Conservation (phyloP, 2,329 filamentous ascomycete species). For the Thelonectria rubi region DNA sequence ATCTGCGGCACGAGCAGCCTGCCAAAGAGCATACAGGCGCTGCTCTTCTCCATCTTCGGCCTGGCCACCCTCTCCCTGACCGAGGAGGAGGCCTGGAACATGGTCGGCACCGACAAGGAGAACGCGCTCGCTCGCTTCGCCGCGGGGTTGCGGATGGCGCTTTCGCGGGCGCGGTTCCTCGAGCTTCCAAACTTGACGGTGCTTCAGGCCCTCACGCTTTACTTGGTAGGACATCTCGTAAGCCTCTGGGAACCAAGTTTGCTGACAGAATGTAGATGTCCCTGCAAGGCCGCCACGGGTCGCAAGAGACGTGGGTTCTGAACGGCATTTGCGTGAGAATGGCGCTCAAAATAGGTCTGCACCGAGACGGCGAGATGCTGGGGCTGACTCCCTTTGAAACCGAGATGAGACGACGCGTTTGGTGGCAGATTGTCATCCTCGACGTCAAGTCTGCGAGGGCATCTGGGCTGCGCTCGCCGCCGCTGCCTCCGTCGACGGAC, state of each 20-base stretch:
- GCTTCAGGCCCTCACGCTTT: slow-evolving; percentile 17
- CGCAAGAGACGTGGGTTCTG: slow-evolving; percentile 13
- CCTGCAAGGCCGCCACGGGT: slow-evolving; percentile 9
- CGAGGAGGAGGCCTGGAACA: slow-evolving; percentile 4
- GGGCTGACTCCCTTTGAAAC: slow-evolving; percentile 19
- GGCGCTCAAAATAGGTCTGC: slow-evolving; percentile 29
- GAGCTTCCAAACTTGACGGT: slow-evolving; percentile 1
- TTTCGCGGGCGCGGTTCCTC: slow-evolving; percentile 10
- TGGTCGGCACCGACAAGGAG: background rate
- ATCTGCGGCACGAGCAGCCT: background rate
- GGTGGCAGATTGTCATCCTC: slow-evolving; percentile 32
- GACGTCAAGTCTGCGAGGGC: slow-evolving; percentile 19
- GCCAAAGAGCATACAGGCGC: slow-evolving; percentile 1
- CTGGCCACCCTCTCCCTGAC: slow-evolving; percentile 5
- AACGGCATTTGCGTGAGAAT: slow-evolving; percentile 27
- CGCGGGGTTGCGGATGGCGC: slow-evolving; percentile 12
- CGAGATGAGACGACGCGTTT: slow-evolving; percentile 29
- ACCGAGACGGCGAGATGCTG: slow-evolving; percentile 28
- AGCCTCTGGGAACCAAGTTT: too few relatives aligned
- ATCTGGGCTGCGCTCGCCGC: slow-evolving; percentile 16
- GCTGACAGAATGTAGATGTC: slow-evolving; percentile 9
- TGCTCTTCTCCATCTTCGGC: slow-evolving; percentile 19
- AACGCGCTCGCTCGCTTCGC: slow-evolving; percentile 5
- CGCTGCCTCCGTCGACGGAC: slow-evolving; percentile 18
- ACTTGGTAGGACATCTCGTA: slow-evolving; percentile 3